Evolutionary conservation across 164 flowering plant genomes (phyloP).

Genomic region (Piper longum): DNA sequence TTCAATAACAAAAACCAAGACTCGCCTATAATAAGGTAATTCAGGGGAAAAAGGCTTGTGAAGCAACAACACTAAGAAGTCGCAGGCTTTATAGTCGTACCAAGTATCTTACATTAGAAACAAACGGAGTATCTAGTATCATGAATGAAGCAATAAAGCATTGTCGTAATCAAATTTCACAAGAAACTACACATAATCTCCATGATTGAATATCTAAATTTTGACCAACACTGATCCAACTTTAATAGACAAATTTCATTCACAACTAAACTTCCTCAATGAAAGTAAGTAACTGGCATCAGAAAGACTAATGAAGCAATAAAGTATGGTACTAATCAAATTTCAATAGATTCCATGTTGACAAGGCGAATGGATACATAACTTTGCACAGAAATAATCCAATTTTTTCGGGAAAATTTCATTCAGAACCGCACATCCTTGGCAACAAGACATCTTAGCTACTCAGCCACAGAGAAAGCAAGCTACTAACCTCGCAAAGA

Average conservation of each 20-base stretch:
- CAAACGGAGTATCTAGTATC: too few species aligned
- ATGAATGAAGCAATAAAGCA: too few species aligned
- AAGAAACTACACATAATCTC: too few species aligned
- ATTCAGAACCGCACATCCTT: not conserved
- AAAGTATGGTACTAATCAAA: not conserved
- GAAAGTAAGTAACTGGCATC: too few species aligned
- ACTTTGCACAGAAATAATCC: not conserved
- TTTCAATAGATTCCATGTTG: not conserved
- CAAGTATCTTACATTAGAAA: too few species aligned
- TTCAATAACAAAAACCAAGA: not conserved
- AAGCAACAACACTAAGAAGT: not conserved
- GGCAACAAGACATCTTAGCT: not conserved
- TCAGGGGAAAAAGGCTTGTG: not conserved
- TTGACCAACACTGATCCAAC: too few species aligned
- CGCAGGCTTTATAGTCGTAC: not conserved
- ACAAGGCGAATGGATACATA: not conserved
- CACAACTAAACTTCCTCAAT: too few species aligned
- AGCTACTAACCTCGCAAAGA: conserved; percentile 48
- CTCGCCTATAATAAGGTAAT: not conserved
- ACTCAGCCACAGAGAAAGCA: too few species aligned
- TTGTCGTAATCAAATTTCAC: too few species aligned
- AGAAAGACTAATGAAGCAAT: too few species aligned
- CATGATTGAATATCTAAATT: too few species aligned
- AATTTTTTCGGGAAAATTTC: not conserved
- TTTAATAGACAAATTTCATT: too few species aligned